Percentiles rank a stretch among this genome's conserved stretches.
phyloP scores from a whole-genome alignment of 768 basidiomycete genomes.

The Mycena kentingensis region DNA sequence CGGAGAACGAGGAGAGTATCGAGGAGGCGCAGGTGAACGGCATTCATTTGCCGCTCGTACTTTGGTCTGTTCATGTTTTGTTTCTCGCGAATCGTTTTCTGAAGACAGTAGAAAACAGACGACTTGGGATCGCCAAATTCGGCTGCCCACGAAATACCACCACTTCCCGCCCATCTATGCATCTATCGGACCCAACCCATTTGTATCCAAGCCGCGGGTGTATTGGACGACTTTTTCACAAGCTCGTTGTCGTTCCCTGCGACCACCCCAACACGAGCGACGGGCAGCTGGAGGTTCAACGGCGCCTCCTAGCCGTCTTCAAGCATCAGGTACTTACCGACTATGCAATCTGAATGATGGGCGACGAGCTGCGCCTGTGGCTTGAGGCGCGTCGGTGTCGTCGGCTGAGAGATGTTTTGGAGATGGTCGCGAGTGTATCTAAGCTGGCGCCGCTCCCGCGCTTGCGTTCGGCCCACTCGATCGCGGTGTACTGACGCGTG shows the following conservation, averaged over 20 bases:
- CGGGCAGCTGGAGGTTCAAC: slow-evolving; percentile 70
- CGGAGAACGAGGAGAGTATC: slow-evolving; percentile 34
- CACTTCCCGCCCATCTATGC: slow-evolving; percentile 74
- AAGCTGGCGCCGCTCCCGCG: slow-evolving; percentile 45
- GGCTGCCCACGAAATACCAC: slow-evolving; percentile 84
- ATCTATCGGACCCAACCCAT: slow-evolving; percentile 71
- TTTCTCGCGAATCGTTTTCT: not conserved
- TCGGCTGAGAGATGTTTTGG: slow-evolving; percentile 92
- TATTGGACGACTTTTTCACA: slow-evolving; percentile 85
- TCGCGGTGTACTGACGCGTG: slow-evolving; percentile 70
- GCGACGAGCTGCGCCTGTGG: slow-evolving; percentile 83
- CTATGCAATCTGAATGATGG: slow-evolving; percentile 44
- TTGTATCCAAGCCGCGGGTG: slow-evolving; percentile 85
- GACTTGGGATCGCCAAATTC: slow-evolving; percentile 92
- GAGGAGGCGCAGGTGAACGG: slow-evolving; percentile 69
- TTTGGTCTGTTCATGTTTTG: slow-evolving; percentile 49
- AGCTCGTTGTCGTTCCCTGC: slow-evolving; percentile 76
- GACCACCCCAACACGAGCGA: slow-evolving; percentile 63
- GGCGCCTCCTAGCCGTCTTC: slow-evolving; percentile 82
- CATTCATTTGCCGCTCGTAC: slow-evolving; percentile 80
- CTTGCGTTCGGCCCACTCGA: slow-evolving; percentile 42
- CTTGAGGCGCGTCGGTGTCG: slow-evolving; percentile 84
- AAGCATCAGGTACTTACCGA: slow-evolving; percentile 72
- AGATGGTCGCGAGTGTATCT: slow-evolving; percentile 89
- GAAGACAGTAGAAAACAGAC: slow-evolving; percentile 63